Evolutionary conservation across 2,329 filamentous ascomycete genomes (phyloP).

Genomic region (Fusarium miscanthi): DNA sequence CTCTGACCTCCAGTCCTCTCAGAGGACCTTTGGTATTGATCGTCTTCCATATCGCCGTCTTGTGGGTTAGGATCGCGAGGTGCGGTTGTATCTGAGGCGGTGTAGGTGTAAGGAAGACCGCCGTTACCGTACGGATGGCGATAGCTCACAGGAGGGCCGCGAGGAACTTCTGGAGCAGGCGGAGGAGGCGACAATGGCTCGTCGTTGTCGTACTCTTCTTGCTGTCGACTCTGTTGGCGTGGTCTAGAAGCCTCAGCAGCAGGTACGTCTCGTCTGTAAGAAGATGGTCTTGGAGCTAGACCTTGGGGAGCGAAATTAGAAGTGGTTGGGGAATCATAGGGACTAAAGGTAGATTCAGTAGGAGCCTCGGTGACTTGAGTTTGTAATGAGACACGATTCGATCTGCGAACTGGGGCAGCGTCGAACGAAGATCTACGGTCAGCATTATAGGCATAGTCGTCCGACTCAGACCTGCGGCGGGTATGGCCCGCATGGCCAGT

Average conservation of each 20-base stretch:
- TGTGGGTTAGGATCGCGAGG: conserved; percentile 20
- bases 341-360: conserved; percentile 69
- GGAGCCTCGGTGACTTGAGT: conserved; percentile 65
- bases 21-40: conserved; percentile 41
- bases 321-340: conserved; percentile 65
- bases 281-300: conserved; percentile 69
- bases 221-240: conserved; percentile 50
- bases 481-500: conserved; percentile 42
- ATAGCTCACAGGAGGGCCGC: conserved; percentile 68
- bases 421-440: conserved; percentile 50
- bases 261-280: conserved; percentile 62
- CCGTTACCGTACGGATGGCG: conserved; percentile 57
- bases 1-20: conserved; percentile 35
- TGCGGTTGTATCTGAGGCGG: conserved; percentile 25
- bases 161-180: conserved; percentile 70
- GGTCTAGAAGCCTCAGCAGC: conserved; percentile 55
- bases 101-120: conserved; percentile 41
- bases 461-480: conserved; percentile 52
- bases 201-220: conserved; percentile 56
- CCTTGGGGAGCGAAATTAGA: conserved; percentile 63
- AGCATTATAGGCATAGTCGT: conserved; percentile 47
- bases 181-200: conserved; percentile 55
- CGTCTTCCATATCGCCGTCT: conserved; percentile 44
- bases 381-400: conserved; percentile 66
- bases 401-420: conserved; percentile 56